These are phyloP conservation scores for Penicillium sumatraense DNA, from an alignment of 2,329 filamentous ascomycete genomes.

Conservation along the genomic window DNA sequence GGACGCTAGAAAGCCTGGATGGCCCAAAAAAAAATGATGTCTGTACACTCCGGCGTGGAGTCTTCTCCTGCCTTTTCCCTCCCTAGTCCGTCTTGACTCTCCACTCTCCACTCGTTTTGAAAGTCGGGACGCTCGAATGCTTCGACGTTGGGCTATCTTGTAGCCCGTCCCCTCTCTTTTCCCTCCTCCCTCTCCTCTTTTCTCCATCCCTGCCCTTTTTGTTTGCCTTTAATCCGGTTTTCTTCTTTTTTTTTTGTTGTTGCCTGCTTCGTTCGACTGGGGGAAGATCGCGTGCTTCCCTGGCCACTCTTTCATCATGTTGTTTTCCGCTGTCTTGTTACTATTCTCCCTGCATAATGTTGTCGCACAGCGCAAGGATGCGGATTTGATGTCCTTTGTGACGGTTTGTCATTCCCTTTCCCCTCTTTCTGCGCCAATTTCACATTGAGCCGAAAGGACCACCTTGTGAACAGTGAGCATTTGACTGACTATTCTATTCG, in stretches of 20 bases:
- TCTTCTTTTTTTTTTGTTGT: constrained; percentile 7
- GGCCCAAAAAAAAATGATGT: background rate
- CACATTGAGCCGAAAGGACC: background rate
- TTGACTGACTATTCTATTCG: background rate
- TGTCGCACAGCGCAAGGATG: constrained; percentile 31
- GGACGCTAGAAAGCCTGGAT: background rate
- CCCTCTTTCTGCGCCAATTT: background rate
- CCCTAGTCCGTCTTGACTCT: constrained; percentile 3
- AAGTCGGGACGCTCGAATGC: constrained; percentile 5
- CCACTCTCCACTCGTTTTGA: constrained; percentile 7
- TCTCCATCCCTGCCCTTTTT: constrained; percentile 9
- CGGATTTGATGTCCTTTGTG: constrained; percentile 40
- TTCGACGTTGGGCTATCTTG: constrained; percentile 6
- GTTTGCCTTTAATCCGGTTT: too few species aligned
- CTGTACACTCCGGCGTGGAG: background rate
- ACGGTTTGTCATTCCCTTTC: constrained; percentile 28
- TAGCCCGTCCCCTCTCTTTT: background rate
- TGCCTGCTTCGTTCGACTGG: background rate
- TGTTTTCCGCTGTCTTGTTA: constrained; percentile 28
- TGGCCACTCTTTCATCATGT: constrained; percentile 36
- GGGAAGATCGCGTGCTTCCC: constrained; percentile 28
- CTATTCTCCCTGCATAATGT: constrained; percentile 28
- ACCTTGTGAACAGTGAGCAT: background rate
- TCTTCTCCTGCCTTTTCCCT: constrained; percentile 4
- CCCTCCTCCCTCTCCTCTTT: background rate